Evolutionary conservation across 306 rosid genomes (phyloP), one percentile per base, ranked within the genome.

Genomic region (Malus fusca): DNA sequence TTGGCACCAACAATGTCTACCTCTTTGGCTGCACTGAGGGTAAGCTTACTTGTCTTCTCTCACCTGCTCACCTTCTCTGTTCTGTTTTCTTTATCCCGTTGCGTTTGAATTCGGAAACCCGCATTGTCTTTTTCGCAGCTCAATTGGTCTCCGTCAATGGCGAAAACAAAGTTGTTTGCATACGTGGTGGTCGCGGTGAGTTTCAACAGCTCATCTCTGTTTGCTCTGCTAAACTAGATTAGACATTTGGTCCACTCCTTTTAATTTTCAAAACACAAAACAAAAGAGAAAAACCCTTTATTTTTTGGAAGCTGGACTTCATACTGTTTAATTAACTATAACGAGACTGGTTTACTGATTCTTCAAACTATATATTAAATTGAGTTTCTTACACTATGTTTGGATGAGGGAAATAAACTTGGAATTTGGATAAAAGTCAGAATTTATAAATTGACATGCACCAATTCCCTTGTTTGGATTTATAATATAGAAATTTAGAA

Each of bases 121-220:
- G 25, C 70, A 21, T 78, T 74, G 22, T 77, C 56, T 72, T 53
- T 76, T 33, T 87, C 11, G 90, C 92, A 92, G 97, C 96, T 75
- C 96, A 90, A 85, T 72, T 90, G 82, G 97, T 92, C 59, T 30
- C 74, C 17, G 79, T 76, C 75, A 84, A 87, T 77, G 96, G 92
- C 13, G 93, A 90, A 76, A 86, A 77, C 81, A 92, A 87, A 87
- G 71, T 90, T 83, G 79, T 89, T 75, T 82, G 88, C 87, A 88
- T 90, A 74, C 97, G 97, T 84, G 75, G 92, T 90, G 56, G 97
- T 92, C 46, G 96, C 96, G 66, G 92, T 90, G 83, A 90, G 96
- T 90, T 40, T 61, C 66, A 26, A 61, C 66, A 61, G 5, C 37
- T 61, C 37, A 26, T 12, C 66, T 61, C 66, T 25, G 65, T 15